Evolutionary conservation across 1,284 basidiomycete genomes (phyloP), one percentile per base, ranked within the genome.

Genomic region (Marasmius oreades): DNA sequence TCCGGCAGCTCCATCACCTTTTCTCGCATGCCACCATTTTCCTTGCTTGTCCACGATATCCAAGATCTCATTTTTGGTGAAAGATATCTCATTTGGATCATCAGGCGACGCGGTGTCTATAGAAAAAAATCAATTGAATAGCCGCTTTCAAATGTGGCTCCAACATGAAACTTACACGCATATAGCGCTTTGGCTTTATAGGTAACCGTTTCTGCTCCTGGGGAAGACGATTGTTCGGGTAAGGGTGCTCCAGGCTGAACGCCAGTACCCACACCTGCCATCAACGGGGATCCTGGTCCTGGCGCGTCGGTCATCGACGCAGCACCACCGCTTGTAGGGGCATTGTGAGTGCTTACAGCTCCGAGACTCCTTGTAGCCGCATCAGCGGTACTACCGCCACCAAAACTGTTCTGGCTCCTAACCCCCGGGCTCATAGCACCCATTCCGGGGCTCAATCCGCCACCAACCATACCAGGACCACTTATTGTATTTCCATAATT

Each of bases 21-120:
- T 98, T 66, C 80, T 87, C 46, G 94, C 94, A 71, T 96, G 93
- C 93, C 93, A 98, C 93, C 93, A 95, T 71, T 95, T 95, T 53
- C 93, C 93, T 64, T 88, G 84, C 70, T 93, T 95, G 74, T 99
- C 97, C 53, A 96, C 73, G 61, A 99, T 92, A 58, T 98, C 95
- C 62, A 99, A 82, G 43, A 95, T 80, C 69, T 99, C 96, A 53
- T 94, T 94, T 71, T 98, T 98, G 56, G 77, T 70, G 72, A 99
- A 98, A 46, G 92, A 92, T 51, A 99, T 92, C 74, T 99, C 97
- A 67, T 93, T 97, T 8, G 95, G 93, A 72, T 99, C 96, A 61
- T 98, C 95, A 18, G 92, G 79, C 8, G 90, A 93, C 31, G 95
- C 96, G 57, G 84, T 85, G 77, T 99, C 95, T 88, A 72, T 57